Percentiles rank a stretch among this genome's conserved stretches.
These are phyloP conservation scores for Raffaelea deltoideospora DNA, from an alignment of 2,329 filamentous ascomycete genomes.

Conservation along the genomic window DNA sequence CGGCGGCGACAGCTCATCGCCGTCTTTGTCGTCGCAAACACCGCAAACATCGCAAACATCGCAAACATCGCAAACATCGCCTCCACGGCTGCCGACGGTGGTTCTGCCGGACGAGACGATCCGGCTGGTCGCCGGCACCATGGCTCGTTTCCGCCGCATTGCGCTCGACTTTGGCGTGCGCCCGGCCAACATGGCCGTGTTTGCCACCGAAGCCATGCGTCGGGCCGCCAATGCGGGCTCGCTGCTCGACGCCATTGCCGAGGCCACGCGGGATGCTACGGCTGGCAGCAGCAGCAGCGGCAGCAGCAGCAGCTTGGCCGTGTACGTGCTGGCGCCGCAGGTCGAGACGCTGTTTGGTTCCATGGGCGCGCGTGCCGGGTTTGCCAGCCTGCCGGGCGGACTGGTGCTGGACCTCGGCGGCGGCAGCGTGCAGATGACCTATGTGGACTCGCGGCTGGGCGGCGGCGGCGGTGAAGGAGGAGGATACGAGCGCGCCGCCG, in stretches of 20 bases:
- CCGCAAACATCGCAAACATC: too few relatives aligned
- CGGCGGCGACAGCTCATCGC: slow-evolving; percentile 3
- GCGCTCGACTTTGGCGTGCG: slow-evolving; percentile 55
- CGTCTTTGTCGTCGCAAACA: too few relatives aligned
- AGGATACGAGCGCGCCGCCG: slow-evolving; percentile 41
- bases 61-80: too few relatives aligned
- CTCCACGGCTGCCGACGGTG: slow-evolving; percentile 5
- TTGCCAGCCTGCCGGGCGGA: slow-evolving; percentile 47
- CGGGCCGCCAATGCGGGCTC: slow-evolving; percentile 58
- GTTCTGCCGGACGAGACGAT: slow-evolving; percentile 43
- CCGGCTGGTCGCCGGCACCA: slow-evolving; percentile 44
- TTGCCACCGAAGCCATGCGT: slow-evolving; percentile 82
- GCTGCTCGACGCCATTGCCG: slow-evolving; percentile 50
- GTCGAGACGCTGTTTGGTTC: slow-evolving; percentile 76
- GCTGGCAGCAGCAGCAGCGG: too few relatives aligned
- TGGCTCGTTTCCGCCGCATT: slow-evolving; percentile 56
- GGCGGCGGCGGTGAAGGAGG: too few relatives aligned
- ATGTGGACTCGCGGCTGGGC: slow-evolving; percentile 32
- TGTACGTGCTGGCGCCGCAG: slow-evolving; percentile 59
- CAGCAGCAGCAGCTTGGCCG: too few relatives aligned
- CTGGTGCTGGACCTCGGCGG: slow-evolving; percentile 81
- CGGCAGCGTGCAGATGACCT: slow-evolving; percentile 50
- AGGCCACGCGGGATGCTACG: slow-evolving; percentile 43
- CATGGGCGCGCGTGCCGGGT: slow-evolving; percentile 65
- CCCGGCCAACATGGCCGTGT: slow-evolving; percentile 48